A percentile compares a stretch with the other conserved stretches of the same genome.
phyloP scores from a whole-genome alignment of 2,329 filamentous ascomycete species.

The Cyphellophora europaea region DNA sequence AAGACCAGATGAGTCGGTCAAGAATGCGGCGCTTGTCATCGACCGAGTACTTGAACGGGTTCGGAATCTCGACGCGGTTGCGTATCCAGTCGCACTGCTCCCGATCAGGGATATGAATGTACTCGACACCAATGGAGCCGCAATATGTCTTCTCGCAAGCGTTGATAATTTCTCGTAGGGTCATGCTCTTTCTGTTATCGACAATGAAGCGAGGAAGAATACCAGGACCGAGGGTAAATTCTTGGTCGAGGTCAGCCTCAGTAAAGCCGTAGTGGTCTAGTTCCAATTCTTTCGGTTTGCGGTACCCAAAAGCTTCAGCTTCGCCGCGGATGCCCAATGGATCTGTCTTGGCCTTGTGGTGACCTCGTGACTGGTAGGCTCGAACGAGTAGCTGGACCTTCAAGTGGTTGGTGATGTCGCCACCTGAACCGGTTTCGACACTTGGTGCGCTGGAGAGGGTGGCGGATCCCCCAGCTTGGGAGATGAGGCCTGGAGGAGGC shows the following conservation, averaged over 20 bases:
- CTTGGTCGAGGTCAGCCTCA: conserved; percentile 84
- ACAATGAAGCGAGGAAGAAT: conserved; percentile 91
- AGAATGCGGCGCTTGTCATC: conserved; percentile 98
- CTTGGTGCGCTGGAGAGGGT: conserved; percentile 56
- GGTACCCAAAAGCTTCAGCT: conserved; percentile 72
- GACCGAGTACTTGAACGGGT: conserved; percentile 92
- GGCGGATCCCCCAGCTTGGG: conserved; percentile 61
- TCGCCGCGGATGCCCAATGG: conserved; percentile 88
- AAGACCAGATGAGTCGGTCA: conserved; percentile 96
- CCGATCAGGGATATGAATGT: conserved; percentile 96
- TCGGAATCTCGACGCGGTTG: conserved; percentile 85
- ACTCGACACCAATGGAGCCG: conserved; percentile 94
- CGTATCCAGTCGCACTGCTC: conserved; percentile 98
- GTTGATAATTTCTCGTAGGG: conserved; percentile 82
- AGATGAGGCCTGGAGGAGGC: conserved; percentile 84
- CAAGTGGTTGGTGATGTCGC: conserved; percentile 88
- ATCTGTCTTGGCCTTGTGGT: conserved; percentile 97
- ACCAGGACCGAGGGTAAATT: conserved; percentile 86
- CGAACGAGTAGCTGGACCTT: conserved; percentile 96
- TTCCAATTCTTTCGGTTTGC: conserved; percentile 83
- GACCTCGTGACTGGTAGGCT: conserved; percentile 94
- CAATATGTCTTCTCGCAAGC: conserved; percentile 95
- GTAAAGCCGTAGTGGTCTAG: conserved; percentile 92
- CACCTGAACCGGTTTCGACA: conserved; percentile 41
- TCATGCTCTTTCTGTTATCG: conserved; percentile 89